Conservation (phyloP, 768 basidiomycete genomes). For the Pholiota conissans region DNA sequence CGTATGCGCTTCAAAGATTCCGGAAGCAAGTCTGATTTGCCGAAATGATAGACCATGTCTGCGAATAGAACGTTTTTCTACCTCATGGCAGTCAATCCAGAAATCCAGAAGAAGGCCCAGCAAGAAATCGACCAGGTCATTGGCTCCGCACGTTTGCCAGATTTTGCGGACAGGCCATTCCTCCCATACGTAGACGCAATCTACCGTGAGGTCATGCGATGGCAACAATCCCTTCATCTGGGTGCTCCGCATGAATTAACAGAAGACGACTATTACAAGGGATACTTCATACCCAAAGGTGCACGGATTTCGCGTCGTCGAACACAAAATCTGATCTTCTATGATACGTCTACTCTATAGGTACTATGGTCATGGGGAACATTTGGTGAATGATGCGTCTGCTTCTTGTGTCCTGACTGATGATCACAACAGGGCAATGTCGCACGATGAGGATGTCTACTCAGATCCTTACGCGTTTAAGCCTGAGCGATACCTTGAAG, state of each 20-base stretch:
- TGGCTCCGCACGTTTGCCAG: neutral
- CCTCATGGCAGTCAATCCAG: constrained; percentile 1
- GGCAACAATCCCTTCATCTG: neutral
- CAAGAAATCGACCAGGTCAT: neutral
- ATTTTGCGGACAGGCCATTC: neutral
- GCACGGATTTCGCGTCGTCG: neutral
- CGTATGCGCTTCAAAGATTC: neutral
- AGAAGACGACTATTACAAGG: constrained; percentile 4
- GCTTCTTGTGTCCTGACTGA: neutral
- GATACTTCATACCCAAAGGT: constrained; percentile 8
- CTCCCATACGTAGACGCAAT: constrained; percentile 2
- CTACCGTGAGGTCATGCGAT: constrained; percentile 4
- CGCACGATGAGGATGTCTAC: constrained; percentile 32
- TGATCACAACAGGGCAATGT: constrained; percentile 5
- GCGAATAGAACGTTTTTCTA: constrained; percentile 1
- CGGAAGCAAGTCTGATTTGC: neutral
- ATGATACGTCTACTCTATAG: neutral
- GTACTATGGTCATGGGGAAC: neutral
- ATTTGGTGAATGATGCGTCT: neutral
- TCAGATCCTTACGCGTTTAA: constrained; percentile 33
- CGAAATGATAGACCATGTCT: constrained; percentile 2
- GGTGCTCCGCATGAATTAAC: neutral
- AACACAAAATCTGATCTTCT: neutral
- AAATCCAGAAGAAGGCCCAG: neutral
- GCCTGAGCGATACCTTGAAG: constrained; percentile 27